phyloP scores from a whole-genome alignment of 768 basidiomycete species.

The Suillus discolor region DNA sequence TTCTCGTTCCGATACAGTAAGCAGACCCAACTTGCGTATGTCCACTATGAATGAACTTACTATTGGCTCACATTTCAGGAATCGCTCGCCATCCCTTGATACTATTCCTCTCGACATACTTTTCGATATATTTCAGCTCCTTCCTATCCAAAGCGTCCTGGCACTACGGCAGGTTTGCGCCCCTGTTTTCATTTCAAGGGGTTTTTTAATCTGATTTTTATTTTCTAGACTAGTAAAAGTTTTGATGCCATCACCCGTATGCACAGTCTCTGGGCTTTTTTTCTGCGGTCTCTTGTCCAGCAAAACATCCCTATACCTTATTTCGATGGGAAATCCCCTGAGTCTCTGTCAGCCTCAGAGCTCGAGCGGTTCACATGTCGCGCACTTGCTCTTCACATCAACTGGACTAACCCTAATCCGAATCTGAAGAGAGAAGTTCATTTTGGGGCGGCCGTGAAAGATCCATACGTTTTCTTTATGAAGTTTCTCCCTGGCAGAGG shows the following conservation, averaged over 20 bases:
- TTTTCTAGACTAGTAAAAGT: slow-evolving; percentile 46
- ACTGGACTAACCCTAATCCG: slow-evolving; percentile 52
- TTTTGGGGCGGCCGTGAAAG: slow-evolving; percentile 24
- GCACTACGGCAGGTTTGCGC: slow-evolving; percentile 48
- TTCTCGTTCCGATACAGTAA: no score
- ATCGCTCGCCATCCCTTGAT: slow-evolving; percentile 14
- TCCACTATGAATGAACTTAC: background rate
- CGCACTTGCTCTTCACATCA: slow-evolving; percentile 45
- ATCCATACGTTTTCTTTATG: slow-evolving; percentile 45
- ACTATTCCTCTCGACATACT: slow-evolving; percentile 52
- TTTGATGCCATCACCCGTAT: slow-evolving; percentile 46
- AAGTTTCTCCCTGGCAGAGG: slow-evolving; percentile 48
- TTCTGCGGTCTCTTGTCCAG: slow-evolving; percentile 45
- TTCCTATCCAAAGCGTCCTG: slow-evolving; percentile 45
- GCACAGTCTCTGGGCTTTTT: slow-evolving; percentile 51
- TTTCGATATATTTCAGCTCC: slow-evolving; percentile 43
- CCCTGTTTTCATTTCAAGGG: background rate
- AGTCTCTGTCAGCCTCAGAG: slow-evolving; percentile 39
- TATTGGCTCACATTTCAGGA: slow-evolving; percentile 7
- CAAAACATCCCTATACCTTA: slow-evolving; percentile 50
- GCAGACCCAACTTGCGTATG: background rate
- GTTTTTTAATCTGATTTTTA: background rate
- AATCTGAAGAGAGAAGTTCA: slow-evolving; percentile 28
- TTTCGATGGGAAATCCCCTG: slow-evolving; percentile 31
- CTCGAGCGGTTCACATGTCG: slow-evolving; percentile 45